These are phyloP conservation scores for Calonectria ilicicola DNA, from an alignment of 2,329 filamentous ascomycete species.

Conservation along the genomic window DNA sequence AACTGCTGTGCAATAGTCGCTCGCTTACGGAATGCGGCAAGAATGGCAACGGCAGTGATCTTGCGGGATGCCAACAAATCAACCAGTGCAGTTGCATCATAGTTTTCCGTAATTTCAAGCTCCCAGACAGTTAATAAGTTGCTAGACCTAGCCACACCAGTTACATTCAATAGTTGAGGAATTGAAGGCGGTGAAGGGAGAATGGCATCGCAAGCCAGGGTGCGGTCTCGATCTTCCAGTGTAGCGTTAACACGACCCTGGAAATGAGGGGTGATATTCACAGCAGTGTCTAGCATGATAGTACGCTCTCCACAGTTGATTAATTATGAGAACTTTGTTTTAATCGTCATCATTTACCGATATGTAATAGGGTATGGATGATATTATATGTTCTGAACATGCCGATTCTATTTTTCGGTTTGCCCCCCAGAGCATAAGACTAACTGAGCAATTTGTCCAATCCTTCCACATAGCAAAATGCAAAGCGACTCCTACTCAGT, in stretches of 20 bases:
- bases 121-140: not conserved
- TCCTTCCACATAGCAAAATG: too few species aligned
- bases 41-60: not conserved
- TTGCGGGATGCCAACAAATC: not conserved
- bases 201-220: not conserved
- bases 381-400: too few species aligned
- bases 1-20: constrained; percentile 10
- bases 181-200: not conserved
- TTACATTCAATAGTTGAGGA: not conserved
- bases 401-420: too few species aligned
- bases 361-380: too few species aligned
- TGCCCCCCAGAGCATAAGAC: too few species aligned
- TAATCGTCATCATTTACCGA: too few species aligned
- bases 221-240: not conserved
- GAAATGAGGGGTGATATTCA: not conserved
- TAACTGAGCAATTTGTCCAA: too few species aligned
- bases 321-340: too few species aligned
- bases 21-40: constrained; percentile 1
- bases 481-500: too few species aligned
- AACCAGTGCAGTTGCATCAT: constrained; percentile 1
- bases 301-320: too few species aligned
- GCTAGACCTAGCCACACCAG: not conserved
- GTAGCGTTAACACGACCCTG: not conserved
- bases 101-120: not conserved
- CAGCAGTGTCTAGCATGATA: not conserved